A percentile compares a stretch with the other conserved stretches of the same genome.
Evolutionary conservation across 2,329 filamentous ascomycete species (phyloP).

Genomic region (Botrytis porri): DNA sequence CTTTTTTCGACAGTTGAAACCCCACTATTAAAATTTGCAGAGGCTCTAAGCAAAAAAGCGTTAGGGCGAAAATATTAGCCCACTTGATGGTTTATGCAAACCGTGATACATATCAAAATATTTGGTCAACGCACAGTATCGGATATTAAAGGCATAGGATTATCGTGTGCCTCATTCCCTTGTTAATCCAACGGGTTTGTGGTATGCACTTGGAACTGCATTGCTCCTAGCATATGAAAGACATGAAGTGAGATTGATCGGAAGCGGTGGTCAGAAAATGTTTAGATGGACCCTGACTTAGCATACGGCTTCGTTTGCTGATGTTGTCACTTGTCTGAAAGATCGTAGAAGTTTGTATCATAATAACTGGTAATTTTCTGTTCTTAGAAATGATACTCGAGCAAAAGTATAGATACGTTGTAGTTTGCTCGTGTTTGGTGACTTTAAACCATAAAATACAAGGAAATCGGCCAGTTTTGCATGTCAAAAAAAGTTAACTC

Average conservation of each 20-base stretch:
- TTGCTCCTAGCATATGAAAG: neutral
- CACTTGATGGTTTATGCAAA: neutral
- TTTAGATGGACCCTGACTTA: no score
- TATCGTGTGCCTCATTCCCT: neutral
- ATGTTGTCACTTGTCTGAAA: neutral
- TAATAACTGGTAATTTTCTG: neutral
- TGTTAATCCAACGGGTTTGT: neutral
- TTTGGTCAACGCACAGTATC: neutral
- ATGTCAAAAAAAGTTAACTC: neutral
- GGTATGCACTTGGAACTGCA: neutral
- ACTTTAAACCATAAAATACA: neutral
- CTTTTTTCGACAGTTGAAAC: neutral
- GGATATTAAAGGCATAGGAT: neutral
- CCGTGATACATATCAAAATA: neutral
- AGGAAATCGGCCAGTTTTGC: neutral
- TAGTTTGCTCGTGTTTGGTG: no score
- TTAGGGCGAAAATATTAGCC: neutral
- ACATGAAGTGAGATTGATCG: neutral
- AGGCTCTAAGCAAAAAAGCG: neutral
- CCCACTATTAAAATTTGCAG: constrained; percentile 11
- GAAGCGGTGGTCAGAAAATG: neutral
- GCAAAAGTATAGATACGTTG: neutral
- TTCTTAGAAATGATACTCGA: neutral
- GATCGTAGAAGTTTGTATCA: neutral
- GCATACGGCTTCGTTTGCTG: neutral